Conservation (phyloP, 2,329 filamentous ascomycete species). For the Scortechinia acanthostroma region DNA sequence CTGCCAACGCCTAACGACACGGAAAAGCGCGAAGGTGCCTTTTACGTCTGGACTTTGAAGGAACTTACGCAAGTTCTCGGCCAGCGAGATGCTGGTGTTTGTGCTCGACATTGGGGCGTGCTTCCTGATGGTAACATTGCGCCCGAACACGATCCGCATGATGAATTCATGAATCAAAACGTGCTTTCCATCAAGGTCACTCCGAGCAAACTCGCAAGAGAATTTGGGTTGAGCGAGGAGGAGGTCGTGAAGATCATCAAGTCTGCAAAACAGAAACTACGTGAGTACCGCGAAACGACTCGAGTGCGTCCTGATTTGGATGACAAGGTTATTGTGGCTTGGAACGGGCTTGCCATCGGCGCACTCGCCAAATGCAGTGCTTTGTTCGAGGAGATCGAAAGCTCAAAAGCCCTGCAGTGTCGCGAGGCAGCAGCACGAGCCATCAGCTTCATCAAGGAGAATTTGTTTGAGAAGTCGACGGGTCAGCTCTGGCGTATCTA, state of each 20-base stretch:
- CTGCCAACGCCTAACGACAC: slow-evolving; percentile 43
- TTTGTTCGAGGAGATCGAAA: slow-evolving; percentile 39
- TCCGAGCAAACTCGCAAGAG: slow-evolving; percentile 44
- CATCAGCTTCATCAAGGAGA: slow-evolving; percentile 45
- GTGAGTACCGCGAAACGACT: slow-evolving; percentile 46
- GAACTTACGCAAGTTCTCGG: slow-evolving; percentile 52
- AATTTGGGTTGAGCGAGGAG: slow-evolving; percentile 48
- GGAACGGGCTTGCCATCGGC: slow-evolving; percentile 62
- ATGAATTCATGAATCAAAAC: slow-evolving; percentile 62
- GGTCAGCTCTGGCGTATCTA: slow-evolving; percentile 53
- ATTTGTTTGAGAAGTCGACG: slow-evolving; percentile 43
- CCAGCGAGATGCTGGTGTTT: slow-evolving; percentile 47
- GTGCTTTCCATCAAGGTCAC: slow-evolving; percentile 49
- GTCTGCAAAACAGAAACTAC: slow-evolving; percentile 42
- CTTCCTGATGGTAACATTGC: slow-evolving; percentile 55
- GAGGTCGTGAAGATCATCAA: slow-evolving; percentile 47
- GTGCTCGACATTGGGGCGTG: slow-evolving; percentile 57
- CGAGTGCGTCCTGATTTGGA: slow-evolving; percentile 55
- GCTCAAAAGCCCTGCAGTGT: slow-evolving; percentile 37
- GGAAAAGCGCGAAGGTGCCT: slow-evolving; percentile 63
- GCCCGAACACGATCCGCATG: slow-evolving; percentile 54
- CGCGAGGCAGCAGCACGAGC: slow-evolving; percentile 47
- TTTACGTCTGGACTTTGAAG: slow-evolving; percentile 62
- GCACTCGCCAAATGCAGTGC: slow-evolving; percentile 51
- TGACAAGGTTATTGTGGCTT: slow-evolving; percentile 62